Evolutionary conservation across 768 basidiomycete species (phyloP).

Genomic region (Russula abietina): DNA sequence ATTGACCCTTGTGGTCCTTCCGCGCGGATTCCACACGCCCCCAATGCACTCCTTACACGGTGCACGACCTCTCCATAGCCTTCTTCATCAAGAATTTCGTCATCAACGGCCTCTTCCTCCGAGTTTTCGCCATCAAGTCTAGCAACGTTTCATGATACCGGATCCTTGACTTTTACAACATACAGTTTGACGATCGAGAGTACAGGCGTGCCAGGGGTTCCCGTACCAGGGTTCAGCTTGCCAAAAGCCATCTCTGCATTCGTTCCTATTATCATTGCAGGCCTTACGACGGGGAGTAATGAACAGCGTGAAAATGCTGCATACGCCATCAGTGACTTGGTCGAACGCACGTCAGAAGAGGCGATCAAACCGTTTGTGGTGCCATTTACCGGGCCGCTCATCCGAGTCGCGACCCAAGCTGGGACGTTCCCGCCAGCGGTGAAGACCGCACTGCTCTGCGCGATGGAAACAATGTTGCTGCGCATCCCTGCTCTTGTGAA

Average conservation of each 20-base stretch:
- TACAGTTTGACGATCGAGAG: conserved; percentile 84
- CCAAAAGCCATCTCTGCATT: conserved; percentile 78
- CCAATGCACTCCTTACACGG: too few species aligned
- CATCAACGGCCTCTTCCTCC: too few species aligned
- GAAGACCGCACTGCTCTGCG: conserved; percentile 84
- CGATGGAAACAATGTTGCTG: conserved; percentile 79
- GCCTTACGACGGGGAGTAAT: conserved; percentile 90
- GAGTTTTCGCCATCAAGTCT: too few species aligned
- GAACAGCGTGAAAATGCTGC: conserved; percentile 95
- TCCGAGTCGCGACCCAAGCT: conserved; percentile 88
- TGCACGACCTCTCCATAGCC: too few species aligned
- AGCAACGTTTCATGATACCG: too few species aligned
- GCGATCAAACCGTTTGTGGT: conserved; percentile 95
- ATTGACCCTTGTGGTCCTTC: too few species aligned
- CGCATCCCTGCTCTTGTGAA: conserved; percentile 85
- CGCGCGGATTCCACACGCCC: too few species aligned
- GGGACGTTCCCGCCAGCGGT: conserved; percentile 88
- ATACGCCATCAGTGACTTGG: conserved; percentile 93
- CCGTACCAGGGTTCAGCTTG: conserved; percentile 81
- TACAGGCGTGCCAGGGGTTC: conserved; percentile 67
- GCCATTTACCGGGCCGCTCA: conserved; percentile 91
- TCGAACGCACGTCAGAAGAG: conserved; percentile 74
- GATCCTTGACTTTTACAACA: too few species aligned
- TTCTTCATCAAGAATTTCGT: too few species aligned
- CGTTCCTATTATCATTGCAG: conserved; percentile 85